A percentile compares a stretch with the other conserved stretches of the same genome.
Conservation (phyloP, 139 green algal species). For the Ulvella scutata region DNA sequence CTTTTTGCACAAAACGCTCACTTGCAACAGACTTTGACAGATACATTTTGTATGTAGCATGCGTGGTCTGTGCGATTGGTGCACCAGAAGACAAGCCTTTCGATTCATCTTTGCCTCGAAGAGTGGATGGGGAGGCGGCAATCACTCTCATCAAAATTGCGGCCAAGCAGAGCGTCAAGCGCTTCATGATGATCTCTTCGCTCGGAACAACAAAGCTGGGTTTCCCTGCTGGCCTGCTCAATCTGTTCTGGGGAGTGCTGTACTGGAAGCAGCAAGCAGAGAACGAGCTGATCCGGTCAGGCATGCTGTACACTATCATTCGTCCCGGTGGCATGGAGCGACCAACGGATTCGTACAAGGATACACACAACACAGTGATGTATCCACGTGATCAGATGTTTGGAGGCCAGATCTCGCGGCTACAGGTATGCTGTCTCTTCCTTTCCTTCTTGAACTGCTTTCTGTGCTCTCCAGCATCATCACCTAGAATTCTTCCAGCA, state of each 20-base stretch:
- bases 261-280: slow-evolving; percentile 71
- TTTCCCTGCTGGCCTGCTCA: slow-evolving; percentile 36
- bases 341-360: slow-evolving; percentile 73
- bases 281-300: slow-evolving; percentile 55
- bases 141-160: slow-evolving; percentile 53
- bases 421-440: slow-evolving; percentile 37
- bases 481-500: no score
- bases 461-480: no score
- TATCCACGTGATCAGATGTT: slow-evolving; percentile 47
- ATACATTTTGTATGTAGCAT: neutral
- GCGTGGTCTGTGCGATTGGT: slow-evolving; percentile 61
- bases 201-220: slow-evolving; percentile 79
- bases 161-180: slow-evolving; percentile 33
- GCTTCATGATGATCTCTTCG: slow-evolving; percentile 72
- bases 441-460: neutral
- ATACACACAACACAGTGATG: slow-evolving; percentile 73
- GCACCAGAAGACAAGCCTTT: slow-evolving; percentile 43
- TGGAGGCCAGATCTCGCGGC: slow-evolving; percentile 63
- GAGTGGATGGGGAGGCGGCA: slow-evolving; percentile 57
- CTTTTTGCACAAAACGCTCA: no score
- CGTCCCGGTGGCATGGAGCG: slow-evolving; percentile 79
- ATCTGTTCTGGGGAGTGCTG: slow-evolving; percentile 72
- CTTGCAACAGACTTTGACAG: no score
- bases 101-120: slow-evolving; percentile 34
- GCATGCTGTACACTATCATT: slow-evolving; percentile 78